Conservation (phyloP, 2,329 filamentous ascomycete genomes). For the Fusarium penzigii region DNA sequence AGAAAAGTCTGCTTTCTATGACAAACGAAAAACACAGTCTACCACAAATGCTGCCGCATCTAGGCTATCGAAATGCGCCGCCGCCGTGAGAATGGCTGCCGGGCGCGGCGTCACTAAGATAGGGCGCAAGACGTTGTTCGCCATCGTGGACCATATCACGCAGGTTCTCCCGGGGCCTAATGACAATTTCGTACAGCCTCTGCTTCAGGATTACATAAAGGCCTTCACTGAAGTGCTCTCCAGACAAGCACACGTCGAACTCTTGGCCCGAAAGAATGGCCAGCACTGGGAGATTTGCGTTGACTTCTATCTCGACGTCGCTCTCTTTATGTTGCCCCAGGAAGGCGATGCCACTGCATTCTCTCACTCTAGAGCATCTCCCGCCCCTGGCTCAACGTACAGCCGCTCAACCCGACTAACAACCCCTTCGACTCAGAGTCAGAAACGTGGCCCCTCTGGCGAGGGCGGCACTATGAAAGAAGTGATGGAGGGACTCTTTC, state of each 20-base stretch:
- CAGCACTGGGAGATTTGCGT: conserved; percentile 69
- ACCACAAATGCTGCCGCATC: conserved; percentile 50
- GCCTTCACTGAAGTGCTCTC: conserved; percentile 69
- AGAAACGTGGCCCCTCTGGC: conserved; percentile 27
- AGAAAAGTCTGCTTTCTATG: conserved; percentile 67
- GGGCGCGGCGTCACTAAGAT: conserved; percentile 68
- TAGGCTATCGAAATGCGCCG: conserved; percentile 68
- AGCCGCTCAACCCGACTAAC: conserved; percentile 32
- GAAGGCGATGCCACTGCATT: conserved; percentile 38
- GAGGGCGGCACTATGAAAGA: conserved; percentile 39
- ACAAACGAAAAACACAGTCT: conserved; percentile 48
- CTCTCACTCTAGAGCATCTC: conserved; percentile 46
- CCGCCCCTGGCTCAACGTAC: conserved; percentile 39
- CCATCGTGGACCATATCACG: conserved; percentile 78
- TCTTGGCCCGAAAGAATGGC: conserved; percentile 58
- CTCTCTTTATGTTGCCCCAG: conserved; percentile 47
- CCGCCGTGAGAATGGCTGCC: conserved; percentile 70
- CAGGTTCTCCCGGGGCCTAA: conserved; percentile 67
- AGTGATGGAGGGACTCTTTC: conserved; percentile 62
- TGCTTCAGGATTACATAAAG: conserved; percentile 78
- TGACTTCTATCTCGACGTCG: conserved; percentile 70
- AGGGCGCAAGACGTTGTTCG: conserved; percentile 74
- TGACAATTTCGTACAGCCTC: conserved; percentile 65
- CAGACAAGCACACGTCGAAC: conserved; percentile 76
- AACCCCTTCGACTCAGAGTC: conserved; percentile 32